Evolutionary conservation across 768 basidiomycete species (phyloP), one percentile per base, ranked within the genome.

Genomic region (Mrakia gelida): DNA sequence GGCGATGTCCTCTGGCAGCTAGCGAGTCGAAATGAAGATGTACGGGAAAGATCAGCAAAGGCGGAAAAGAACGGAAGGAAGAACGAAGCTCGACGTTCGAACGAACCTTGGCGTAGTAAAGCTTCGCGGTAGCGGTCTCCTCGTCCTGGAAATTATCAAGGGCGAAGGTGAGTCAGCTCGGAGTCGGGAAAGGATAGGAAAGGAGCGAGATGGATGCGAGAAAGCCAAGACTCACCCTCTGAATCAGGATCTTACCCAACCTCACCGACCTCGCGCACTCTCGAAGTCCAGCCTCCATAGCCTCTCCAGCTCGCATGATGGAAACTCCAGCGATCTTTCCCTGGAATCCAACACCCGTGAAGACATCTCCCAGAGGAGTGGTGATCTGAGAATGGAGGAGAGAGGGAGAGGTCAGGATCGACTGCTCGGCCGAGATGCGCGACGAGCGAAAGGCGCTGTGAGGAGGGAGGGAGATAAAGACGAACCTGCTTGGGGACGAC

Each of bases 181-280:
- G 0, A 9, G 68, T 34, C n/a, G 1, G 0, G 2, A 2, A 4
- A 45, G 11, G 45, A 52, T 52, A 52, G 18, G n/a, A 13, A 18
- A 18, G 18, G 21, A 18, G 18, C 6, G 34, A 28, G 18, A 34
- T 10, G 43, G 65, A 21, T 7, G 62, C 21, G 32, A 65, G 23
- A 65, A 71, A 16, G 26, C 34, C 7, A 30, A 68, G 34, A 82
- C 88, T 80, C 84, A 94, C 94, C 83, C 96, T 86, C 85, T 99
- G 96, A 80, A 99, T 99, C 70, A 99, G 87, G 82, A 99, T 98
- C 87, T 99, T 99, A 70, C 96, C 96, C 78, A 99, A 96, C 80
- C 96, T 88, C 15, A 86, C 86, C 82, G 90, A 92, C 81, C 96
- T 88, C 86, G 95, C 98, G 56, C 98, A 96, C 84, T 98, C 96